Conservation (phyloP, 129 eudicot genomes). For the Pseudognaphalium luteoalbum region DNA sequence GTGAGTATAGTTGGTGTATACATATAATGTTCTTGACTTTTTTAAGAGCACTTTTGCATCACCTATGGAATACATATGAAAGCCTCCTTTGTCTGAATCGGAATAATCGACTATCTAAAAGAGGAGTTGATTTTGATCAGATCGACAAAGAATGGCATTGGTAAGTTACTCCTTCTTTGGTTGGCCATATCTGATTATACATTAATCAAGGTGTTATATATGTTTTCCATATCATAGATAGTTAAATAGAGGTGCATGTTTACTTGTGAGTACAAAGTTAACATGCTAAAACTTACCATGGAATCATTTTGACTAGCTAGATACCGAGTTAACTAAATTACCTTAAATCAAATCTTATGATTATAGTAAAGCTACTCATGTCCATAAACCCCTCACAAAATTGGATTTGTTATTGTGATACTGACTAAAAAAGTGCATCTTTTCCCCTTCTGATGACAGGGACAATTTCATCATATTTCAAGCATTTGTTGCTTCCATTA, state of each 20-base stretch:
- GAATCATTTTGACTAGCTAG: too few relatives aligned
- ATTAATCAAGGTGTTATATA: too few relatives aligned
- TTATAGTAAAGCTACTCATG: too few relatives aligned
- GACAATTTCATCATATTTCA: constrained; percentile 79
- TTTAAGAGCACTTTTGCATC: constrained; percentile 61
- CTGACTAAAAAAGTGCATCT: too few relatives aligned
- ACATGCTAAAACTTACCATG: too few relatives aligned
- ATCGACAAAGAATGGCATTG: constrained; percentile 84
- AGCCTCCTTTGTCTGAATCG: constrained; percentile 54
- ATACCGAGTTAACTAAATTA: too few relatives aligned
- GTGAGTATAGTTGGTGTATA: constrained; percentile 49
- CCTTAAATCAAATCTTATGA: neutral
- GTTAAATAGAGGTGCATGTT: too few relatives aligned
- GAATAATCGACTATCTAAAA: constrained; percentile 47
- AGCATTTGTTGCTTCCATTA: constrained; percentile 56
- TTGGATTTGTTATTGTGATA: too few relatives aligned
- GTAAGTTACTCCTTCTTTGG: constrained; percentile 36
- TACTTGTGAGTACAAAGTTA: too few relatives aligned
- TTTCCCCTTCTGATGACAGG: constrained; percentile 37
- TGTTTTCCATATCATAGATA: too few relatives aligned
- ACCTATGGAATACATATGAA: constrained; percentile 53
- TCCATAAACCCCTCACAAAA: too few relatives aligned
- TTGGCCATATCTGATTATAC: neutral
- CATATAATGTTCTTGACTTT: constrained; percentile 56
- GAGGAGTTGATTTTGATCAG: constrained; percentile 60